These are phyloP conservation scores for Adansonia digitata DNA, from an alignment of 345 rosid genomes.

Conservation along the genomic window DNA sequence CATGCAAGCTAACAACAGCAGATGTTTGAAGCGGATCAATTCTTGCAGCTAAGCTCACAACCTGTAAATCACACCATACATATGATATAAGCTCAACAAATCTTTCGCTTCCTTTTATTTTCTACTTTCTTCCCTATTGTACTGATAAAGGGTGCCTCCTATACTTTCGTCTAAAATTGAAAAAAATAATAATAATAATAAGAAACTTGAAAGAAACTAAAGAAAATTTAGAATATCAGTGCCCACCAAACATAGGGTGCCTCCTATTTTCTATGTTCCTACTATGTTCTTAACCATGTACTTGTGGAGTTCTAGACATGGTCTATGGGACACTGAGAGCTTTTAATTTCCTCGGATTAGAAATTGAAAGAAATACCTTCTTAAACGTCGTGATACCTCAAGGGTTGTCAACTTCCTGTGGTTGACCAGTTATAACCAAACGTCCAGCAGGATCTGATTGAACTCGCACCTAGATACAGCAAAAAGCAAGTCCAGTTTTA, in stretches of 20 bases:
- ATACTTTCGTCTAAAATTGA: too few relatives aligned
- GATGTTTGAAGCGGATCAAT: constrained; percentile 71
- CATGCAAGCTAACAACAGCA: constrained; percentile 76
- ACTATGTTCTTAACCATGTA: neutral
- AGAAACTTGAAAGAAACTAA: neutral
- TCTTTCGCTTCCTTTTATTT: neutral
- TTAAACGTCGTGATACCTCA: constrained; percentile 89
- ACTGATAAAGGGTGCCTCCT: too few relatives aligned
- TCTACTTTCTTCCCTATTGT: too few relatives aligned
- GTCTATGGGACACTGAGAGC: neutral
- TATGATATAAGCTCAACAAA: neutral
- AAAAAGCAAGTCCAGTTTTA: neutral
- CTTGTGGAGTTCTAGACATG: neutral
- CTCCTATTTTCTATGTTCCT: neutral
- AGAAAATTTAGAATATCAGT: neutral
- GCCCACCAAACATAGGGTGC: neutral
- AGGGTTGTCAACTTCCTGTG: constrained; percentile 75
- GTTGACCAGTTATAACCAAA: constrained; percentile 73
- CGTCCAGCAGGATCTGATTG: constrained; percentile 85
- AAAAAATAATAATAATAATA: too few relatives aligned
- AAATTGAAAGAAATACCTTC: constrained; percentile 46
- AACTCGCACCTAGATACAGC: constrained; percentile 58
- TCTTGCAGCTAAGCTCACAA: constrained; percentile 62
- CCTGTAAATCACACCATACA: constrained; percentile 38
- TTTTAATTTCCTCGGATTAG: neutral